phyloP scores from a whole-genome alignment of 345 rosid species.

The Reutealis trisperma region DNA sequence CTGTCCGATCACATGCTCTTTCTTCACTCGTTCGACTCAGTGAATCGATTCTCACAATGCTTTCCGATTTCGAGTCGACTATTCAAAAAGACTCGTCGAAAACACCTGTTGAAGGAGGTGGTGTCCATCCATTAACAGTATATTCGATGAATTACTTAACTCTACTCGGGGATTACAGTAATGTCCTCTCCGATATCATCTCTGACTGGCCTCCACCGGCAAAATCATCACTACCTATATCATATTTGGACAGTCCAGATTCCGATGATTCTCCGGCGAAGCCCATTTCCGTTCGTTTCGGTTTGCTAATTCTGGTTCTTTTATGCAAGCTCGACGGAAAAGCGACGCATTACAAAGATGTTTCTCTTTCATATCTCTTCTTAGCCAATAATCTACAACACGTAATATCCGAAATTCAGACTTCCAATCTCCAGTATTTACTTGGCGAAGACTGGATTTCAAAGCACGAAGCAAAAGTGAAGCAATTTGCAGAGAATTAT shows the following conservation, averaged over 20 bases:
- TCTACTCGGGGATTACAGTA: conserved; percentile 24
- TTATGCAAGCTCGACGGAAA: conserved; percentile 38
- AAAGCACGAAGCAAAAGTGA: conserved; percentile 26
- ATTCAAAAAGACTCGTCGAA: conserved; percentile 25
- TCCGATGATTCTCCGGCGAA: conserved; percentile 17
- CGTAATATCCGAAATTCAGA: conserved; percentile 18
- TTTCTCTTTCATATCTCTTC: conserved; percentile 28
- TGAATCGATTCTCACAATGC: conserved; percentile 6
- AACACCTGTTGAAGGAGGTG: conserved; percentile 7
- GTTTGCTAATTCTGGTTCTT: conserved; percentile 31
- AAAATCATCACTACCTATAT: conserved; percentile 15
- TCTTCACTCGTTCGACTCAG: conserved; percentile 21
- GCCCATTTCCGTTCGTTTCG: conserved; percentile 18
- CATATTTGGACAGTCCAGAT: conserved; percentile 15
- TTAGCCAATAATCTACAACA: conserved; percentile 31
- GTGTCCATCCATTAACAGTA: conserved; percentile 23
- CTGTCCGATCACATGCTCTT: conserved; percentile 29
- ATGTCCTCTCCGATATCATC: conserved; percentile 24
- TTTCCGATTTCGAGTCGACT: conserved; percentile 17
- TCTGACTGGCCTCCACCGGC: conserved; percentile 25
- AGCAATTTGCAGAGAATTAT: conserved; percentile 29
- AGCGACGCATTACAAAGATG: conserved; percentile 28
- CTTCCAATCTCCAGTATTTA: conserved; percentile 25
- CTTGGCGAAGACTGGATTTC: conserved; percentile 33
- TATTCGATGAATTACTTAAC: conserved; percentile 25